Evolutionary conservation across 805 yeast species (phyloP), one percentile per base, ranked within the genome.

Genomic region (Kuraishia ogatae): DNA sequence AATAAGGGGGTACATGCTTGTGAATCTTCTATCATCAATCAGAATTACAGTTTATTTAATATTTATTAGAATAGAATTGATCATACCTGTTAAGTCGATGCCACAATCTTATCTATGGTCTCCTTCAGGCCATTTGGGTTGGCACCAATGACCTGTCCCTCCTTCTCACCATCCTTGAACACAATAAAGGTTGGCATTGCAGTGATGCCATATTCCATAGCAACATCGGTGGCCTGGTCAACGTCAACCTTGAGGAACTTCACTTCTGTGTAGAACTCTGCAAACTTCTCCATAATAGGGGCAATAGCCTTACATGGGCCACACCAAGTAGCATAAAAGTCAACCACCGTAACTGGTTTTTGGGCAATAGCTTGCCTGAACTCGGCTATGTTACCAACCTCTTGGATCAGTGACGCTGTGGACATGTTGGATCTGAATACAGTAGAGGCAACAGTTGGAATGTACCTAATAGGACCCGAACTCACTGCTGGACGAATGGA

Each of bases 151-250:
- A 86, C 71, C 52, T 78, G 80, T 20, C 78, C 82, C 2, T 81
- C 66, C 51, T 79, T 70, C 54, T 79, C 77, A 23, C 89, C 89
- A 52, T 82, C 74, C 65, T 84, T 81, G 68, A 81, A 80, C 35
- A 84, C 69, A 22, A 85, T 62, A 57, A 85, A 83, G 2, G 93
- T 87, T 50, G 94, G 94, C 91, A 87, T 85, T 43, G 93, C 90
- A 23, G 81, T 72, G 53, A 87, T 74, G 11, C 81, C 84, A 63
- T 81, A 81, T 56, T 80, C 83, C 55, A 66, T 70, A 10, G 91
- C 89, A 53, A 85, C 70, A 48, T 83, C 89, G 19, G 70, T 72
- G 28, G 78, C 77, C 47, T 76, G 73, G 65, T 87, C 94, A 51
- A 87, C 90, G 61, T 87, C 91, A 39, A 86, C 83, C 63, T 87